A percentile compares a stretch with the other conserved stretches of the same genome.
phyloP scores from a whole-genome alignment of 495 filamentous ascomycete species.

The Jackrogersella multiformis region DNA sequence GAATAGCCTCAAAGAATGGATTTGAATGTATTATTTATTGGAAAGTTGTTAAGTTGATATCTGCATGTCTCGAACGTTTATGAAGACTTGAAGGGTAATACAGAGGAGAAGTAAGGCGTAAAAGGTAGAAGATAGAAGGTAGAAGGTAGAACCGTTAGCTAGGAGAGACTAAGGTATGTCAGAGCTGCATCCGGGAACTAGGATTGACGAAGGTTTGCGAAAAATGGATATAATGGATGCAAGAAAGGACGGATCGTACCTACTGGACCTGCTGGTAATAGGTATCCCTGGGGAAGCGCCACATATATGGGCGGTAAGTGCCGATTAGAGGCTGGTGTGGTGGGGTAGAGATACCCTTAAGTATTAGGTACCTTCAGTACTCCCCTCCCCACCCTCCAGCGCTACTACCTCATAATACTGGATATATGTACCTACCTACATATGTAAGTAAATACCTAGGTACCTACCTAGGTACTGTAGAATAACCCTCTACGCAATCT shows the following conservation, averaged over 20 bases:
- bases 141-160: not conserved
- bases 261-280: not conserved
- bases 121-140: not conserved
- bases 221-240: not conserved
- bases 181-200: slow-evolving; percentile 23
- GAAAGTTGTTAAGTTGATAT: not conserved
- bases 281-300: not conserved
- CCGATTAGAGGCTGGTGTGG: slow-evolving; percentile 6
- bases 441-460: no score
- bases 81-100: not conserved
- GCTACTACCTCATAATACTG: no score
- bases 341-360: no score
- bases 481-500: no score
- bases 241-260: not conserved
- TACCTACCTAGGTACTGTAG: no score
- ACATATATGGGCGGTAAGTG: not conserved
- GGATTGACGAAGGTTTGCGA: slow-evolving; percentile 15
- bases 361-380: no score
- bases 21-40: not conserved
- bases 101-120: not conserved
- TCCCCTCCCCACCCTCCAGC: no score
- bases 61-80: not conserved
- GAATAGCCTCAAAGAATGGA: not conserved
- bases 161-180: slow-evolving; percentile 18
- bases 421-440: no score